Evolutionary conservation across 2,329 filamentous ascomycete genomes (phyloP).

Genomic region (Ophiostoma sp.): DNA sequence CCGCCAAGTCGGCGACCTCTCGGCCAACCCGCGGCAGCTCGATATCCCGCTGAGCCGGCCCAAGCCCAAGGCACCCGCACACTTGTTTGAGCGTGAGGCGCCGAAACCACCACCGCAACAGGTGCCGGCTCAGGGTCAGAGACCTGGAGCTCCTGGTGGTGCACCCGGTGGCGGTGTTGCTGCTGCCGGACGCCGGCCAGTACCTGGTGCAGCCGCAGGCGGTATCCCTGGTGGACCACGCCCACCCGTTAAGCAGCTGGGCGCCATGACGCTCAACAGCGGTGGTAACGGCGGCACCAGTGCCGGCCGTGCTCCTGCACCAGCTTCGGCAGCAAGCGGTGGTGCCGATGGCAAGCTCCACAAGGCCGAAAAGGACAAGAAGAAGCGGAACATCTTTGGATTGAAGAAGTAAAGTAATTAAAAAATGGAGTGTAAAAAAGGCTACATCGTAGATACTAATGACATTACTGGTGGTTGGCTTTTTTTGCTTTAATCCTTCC

Average conservation of each 20-base stretch:
- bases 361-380: conserved; percentile 50
- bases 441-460: neutral
- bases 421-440: neutral
- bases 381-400: conserved; percentile 40
- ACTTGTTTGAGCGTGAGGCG: conserved; percentile 74
- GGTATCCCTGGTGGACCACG: conserved; percentile 42
- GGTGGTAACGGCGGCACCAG: conserved; percentile 29
- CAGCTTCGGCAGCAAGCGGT: neutral
- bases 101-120: conserved; percentile 52
- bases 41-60: conserved; percentile 80
- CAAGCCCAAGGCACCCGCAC: conserved; percentile 76
- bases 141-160: conserved; percentile 26
- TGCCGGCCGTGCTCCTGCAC: conserved; percentile 29
- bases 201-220: conserved; percentile 29
- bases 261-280: conserved; percentile 52
- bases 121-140: conserved; percentile 16
- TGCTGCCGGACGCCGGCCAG: neutral
- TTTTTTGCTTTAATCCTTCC: neutral
- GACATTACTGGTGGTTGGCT: neutral
- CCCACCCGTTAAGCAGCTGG: conserved; percentile 58
- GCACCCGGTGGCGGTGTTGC: neutral
- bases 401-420: conserved; percentile 35
- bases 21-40: conserved; percentile 70
- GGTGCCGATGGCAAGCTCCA: conserved; percentile 41
- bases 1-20: conserved; percentile 78